These are phyloP conservation scores for Lolium rigidum DNA, from an alignment of 176 grass and related monocot genomes.

Conservation along the genomic window DNA sequence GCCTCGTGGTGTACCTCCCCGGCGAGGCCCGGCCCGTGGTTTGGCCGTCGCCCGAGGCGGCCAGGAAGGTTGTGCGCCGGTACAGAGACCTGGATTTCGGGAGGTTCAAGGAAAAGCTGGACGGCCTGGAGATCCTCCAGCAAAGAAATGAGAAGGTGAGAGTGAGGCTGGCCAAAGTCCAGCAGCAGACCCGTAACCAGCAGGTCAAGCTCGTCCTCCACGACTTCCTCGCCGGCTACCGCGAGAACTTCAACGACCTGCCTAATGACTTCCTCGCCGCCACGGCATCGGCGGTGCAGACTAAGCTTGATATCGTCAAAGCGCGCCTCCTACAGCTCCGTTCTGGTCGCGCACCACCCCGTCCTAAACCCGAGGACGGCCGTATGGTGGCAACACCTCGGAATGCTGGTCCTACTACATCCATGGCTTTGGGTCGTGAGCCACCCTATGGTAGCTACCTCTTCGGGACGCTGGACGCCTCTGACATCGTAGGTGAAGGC, in stretches of 20 bases:
- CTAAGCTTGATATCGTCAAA: not conserved
- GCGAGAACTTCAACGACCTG: not conserved
- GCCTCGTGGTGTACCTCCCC: conserved; percentile 35
- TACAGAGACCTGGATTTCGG: not conserved
- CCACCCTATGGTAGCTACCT: not conserved
- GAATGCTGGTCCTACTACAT: not conserved
- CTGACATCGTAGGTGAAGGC: too few species aligned
- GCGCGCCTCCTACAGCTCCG: conserved; percentile 15
- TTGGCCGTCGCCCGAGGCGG: not conserved
- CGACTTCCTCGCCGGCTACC: conserved; percentile 17
- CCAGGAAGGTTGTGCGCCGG: not conserved
- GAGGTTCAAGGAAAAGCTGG: conserved; percentile 28
- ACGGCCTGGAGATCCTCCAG: conserved; percentile 10
- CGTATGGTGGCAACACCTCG: not conserved
- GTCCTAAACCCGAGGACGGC: not conserved
- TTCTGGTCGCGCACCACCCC: not conserved
- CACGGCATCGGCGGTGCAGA: not conserved
- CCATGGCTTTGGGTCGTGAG: not conserved
- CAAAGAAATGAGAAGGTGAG: not conserved
- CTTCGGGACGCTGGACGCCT: not conserved
- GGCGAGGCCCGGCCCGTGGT: not conserved
- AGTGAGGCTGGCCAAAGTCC: conserved; percentile 1
- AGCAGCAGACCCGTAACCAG: not conserved
- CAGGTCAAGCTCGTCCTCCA: conserved; percentile 31
- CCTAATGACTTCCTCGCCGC: not conserved